phyloP scores from a whole-genome alignment of 352 stramenopile genomes.

The Pythium folliculosum region DNA sequence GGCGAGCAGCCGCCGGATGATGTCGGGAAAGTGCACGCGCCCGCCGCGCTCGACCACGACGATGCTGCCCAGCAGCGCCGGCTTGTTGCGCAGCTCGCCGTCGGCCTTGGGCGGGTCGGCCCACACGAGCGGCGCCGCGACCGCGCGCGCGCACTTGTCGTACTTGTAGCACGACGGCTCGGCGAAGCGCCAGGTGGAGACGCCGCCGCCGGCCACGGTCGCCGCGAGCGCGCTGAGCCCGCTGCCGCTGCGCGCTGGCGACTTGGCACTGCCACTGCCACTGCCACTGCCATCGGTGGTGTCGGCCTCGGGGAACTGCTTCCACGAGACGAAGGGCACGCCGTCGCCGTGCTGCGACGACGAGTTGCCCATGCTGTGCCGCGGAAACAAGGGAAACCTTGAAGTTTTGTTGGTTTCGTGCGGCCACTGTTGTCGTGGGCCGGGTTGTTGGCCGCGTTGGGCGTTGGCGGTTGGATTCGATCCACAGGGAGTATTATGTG shows the following conservation, averaged over 20 bases:
- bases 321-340: slow-evolving; percentile 74
- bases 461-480: too few species aligned
- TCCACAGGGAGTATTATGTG: too few species aligned
- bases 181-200: slow-evolving; percentile 67
- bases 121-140: slow-evolving; percentile 57
- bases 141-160: slow-evolving; percentile 53
- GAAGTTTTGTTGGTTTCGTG: too few species aligned
- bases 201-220: slow-evolving; percentile 31
- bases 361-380: slow-evolving; percentile 26
- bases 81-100: slow-evolving; percentile 61
- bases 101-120: slow-evolving; percentile 71
- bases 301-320: slow-evolving; percentile 21
- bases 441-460: too few species aligned
- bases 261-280: neutral
- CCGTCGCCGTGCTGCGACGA: slow-evolving; percentile 40
- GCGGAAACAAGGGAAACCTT: neutral
- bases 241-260: slow-evolving; percentile 15
- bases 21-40: slow-evolving; percentile 83
- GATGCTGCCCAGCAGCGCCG: slow-evolving; percentile 61
- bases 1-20: slow-evolving; percentile 69
- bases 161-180: slow-evolving; percentile 85
- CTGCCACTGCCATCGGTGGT: slow-evolving; percentile 1
- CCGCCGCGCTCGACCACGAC: slow-evolving; percentile 78
- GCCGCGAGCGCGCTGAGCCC: slow-evolving; percentile 37
- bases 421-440: too few species aligned